phyloP scores from a whole-genome alignment of 345 rosid genomes.

The Mangifera indica region DNA sequence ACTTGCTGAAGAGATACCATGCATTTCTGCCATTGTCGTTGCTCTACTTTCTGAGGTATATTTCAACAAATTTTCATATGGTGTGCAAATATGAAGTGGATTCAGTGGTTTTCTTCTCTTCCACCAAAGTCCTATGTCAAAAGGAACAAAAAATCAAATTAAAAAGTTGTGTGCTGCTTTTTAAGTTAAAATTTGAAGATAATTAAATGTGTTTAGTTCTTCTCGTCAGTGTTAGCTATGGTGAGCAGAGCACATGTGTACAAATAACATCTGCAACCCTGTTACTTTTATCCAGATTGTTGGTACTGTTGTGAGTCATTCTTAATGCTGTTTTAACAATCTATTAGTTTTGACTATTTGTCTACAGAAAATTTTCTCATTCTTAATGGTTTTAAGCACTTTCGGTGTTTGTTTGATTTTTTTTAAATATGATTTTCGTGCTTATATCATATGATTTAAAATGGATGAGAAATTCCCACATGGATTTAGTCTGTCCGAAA shows the following conservation, averaged over 20 bases:
- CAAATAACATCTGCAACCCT: neutral
- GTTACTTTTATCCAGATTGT: neutral
- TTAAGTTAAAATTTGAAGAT: neutral
- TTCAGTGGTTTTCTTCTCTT: too few relatives aligned
- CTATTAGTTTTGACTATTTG: neutral
- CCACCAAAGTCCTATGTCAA: too few relatives aligned
- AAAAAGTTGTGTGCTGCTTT: too few relatives aligned
- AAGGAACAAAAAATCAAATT: too few relatives aligned
- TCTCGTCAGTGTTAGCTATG: neutral
- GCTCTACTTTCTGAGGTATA: constrained; percentile 93
- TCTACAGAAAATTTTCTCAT: neutral
- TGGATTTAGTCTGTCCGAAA: neutral
- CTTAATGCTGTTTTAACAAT: neutral
- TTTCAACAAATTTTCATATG: neutral
- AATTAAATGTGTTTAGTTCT: neutral
- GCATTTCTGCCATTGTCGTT: constrained; percentile 94
- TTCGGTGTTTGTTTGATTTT: neutral
- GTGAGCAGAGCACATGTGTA: neutral
- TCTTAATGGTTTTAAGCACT: neutral
- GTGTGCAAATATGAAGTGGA: neutral
- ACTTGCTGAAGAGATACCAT: constrained; percentile 97
- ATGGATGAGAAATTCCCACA: neutral
- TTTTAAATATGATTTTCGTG: neutral
- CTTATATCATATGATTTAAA: neutral
- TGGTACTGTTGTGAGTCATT: constrained; percentile 1